A percentile compares a stretch with the other conserved stretches of the same genome.
phyloP scores from a whole-genome alignment of 495 filamentous ascomycete genomes.

The Aspergillus taichungensis region DNA sequence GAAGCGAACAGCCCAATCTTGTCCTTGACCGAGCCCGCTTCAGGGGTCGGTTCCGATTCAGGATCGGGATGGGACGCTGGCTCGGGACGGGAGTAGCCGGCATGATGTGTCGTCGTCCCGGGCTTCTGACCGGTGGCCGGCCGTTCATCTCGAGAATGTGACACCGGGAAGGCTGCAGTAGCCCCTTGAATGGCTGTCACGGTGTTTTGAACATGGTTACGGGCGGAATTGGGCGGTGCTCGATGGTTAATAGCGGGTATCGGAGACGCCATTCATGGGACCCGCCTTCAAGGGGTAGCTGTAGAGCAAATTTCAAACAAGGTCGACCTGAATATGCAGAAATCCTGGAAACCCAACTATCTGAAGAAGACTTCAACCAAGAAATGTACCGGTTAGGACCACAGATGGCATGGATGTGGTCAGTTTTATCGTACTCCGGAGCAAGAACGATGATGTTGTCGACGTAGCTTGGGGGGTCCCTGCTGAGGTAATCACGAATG shows the following conservation, averaged over 20 bases:
- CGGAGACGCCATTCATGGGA: constrained; percentile 28
- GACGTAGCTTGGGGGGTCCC: too few relatives aligned
- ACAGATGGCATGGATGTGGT: too few relatives aligned
- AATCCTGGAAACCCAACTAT: too few relatives aligned
- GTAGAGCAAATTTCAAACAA: too few relatives aligned
- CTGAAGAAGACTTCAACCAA: too few relatives aligned
- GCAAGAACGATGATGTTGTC: too few relatives aligned
- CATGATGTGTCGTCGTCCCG: constrained; percentile 1
- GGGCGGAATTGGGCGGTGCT: constrained; percentile 18
- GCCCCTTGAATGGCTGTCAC: constrained; percentile 29
- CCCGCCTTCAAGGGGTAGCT: not conserved
- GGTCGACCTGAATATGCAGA: too few relatives aligned
- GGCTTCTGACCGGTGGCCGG: constrained; percentile 11
- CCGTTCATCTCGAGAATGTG: constrained; percentile 10
- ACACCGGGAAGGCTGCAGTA: constrained; percentile 26
- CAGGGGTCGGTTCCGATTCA: constrained; percentile 23
- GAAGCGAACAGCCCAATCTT: constrained; percentile 32
- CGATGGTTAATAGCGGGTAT: constrained; percentile 23
- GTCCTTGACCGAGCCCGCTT: constrained; percentile 34
- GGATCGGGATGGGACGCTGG: constrained; percentile 5
- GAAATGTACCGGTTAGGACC: too few relatives aligned
- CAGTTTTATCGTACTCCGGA: too few relatives aligned
- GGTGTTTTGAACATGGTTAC: constrained; percentile 10
- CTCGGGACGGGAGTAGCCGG: constrained; percentile 11
- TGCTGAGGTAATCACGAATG: too few relatives aligned